Conservation (phyloP, 2,329 filamentous ascomycete genomes). For the Colletotrichum camelliae region DNA sequence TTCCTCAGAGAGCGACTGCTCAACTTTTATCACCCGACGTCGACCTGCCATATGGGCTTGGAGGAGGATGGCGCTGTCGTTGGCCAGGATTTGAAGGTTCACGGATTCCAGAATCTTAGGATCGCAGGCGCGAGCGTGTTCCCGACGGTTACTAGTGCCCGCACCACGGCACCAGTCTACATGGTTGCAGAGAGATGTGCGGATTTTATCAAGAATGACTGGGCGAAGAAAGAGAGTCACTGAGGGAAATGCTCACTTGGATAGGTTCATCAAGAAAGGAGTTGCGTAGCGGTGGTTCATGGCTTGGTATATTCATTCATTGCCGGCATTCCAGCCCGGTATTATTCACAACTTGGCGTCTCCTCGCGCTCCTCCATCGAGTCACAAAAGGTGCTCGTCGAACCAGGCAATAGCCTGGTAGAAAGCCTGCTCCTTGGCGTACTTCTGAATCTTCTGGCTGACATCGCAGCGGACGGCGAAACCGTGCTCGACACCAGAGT, state of each 20-base stretch:
- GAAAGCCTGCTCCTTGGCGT: conserved; percentile 83
- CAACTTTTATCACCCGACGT: conserved; percentile 7
- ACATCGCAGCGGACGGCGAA: conserved; percentile 75
- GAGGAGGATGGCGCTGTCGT: conserved; percentile 17
- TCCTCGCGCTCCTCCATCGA: neutral
- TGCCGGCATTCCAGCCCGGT: neutral
- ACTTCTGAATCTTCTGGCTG: conserved; percentile 62
- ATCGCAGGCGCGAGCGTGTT: conserved; percentile 33
- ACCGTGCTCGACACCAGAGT: conserved; percentile 73
- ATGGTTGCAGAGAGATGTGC: conserved; percentile 37
- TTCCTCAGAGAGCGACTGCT: conserved; percentile 14
- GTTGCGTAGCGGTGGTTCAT: neutral
- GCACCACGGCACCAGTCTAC: conserved; percentile 33
- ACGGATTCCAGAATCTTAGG: conserved; percentile 23
- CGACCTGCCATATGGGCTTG: conserved; percentile 24
- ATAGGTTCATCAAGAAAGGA: neutral
- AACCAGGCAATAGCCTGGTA: conserved; percentile 81
- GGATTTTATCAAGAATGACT: conserved; percentile 29
- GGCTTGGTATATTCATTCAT: neutral
- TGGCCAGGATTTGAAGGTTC: conserved; percentile 17
- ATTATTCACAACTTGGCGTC: neutral
- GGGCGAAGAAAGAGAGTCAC: neutral
- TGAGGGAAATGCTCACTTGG: neutral
- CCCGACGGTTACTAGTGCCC: conserved; percentile 30
- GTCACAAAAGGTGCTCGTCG: conserved; percentile 58